phyloP scores from a whole-genome alignment of 371 early-diverging fungal species.

The Mortierella sp. region DNA sequence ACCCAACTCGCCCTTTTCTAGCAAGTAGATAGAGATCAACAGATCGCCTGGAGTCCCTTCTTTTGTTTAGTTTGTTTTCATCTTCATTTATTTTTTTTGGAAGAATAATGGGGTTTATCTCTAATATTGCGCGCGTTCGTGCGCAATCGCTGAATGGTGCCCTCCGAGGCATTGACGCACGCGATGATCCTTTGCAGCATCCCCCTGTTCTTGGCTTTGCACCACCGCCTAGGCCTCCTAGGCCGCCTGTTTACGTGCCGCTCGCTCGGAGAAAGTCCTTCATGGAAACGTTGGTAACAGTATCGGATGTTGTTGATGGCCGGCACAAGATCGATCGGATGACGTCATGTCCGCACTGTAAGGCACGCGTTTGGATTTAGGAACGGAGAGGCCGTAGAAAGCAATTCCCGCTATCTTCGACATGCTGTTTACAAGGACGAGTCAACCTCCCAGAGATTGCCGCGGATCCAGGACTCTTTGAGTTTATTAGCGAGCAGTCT shows the following conservation, averaged over 20 bases:
- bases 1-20: no score
- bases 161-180: background rate
- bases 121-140: background rate
- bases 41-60: no score
- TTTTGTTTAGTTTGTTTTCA: no score
- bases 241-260: background rate
- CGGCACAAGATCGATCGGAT: conserved; percentile 8
- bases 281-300: no score
- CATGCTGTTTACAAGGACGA: background rate
- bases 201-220: background rate
- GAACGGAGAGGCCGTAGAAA: background rate
- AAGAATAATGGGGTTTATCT: no score
- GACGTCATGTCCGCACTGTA: conserved; percentile 12
- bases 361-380: conserved; percentile 14
- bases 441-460: background rate
- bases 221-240: background rate
- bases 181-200: background rate
- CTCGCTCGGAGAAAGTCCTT: background rate
- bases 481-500: background rate
- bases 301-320: background rate
- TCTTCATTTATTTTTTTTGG: no score
- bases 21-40: no score
- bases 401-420: background rate
- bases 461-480: background rate
- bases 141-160: background rate